Conservation (phyloP, 2,329 filamentous ascomycete species). For the Harringtonia aguacate region DNA sequence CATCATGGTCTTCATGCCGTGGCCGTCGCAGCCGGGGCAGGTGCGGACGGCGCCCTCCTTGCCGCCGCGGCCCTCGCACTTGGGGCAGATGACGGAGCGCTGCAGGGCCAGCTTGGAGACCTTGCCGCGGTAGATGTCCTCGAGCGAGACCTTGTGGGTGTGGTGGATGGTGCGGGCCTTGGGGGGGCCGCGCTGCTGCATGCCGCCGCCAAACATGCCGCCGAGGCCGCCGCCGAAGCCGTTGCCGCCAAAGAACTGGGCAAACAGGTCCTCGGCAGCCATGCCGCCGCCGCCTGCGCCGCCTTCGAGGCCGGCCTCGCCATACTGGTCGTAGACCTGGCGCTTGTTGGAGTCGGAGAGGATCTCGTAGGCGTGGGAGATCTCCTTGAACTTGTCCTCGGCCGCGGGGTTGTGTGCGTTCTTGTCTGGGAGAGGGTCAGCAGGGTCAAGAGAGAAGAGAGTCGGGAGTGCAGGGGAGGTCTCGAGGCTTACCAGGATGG, state of each 20-base stretch:
- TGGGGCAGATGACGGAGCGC: slow-evolving; percentile 92
- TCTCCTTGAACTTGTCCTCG: slow-evolving; percentile 96
- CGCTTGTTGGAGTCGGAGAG: slow-evolving; percentile 90
- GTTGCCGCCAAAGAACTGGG: slow-evolving; percentile 84
- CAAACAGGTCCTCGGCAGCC: slow-evolving; percentile 92
- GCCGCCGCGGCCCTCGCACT: slow-evolving; percentile 87
- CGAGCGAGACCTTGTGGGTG: slow-evolving; percentile 94
- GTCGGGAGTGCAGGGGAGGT: not conserved
- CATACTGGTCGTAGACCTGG: slow-evolving; percentile 90
- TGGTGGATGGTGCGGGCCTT: slow-evolving; percentile 96
- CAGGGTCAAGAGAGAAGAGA: not conserved
- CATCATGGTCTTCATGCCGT: slow-evolving; percentile 99
- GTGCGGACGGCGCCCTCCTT: slow-evolving; percentile 97
- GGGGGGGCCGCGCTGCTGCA: slow-evolving; percentile 67
- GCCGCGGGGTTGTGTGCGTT: slow-evolving; percentile 88
- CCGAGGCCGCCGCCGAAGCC: slow-evolving; percentile 64
- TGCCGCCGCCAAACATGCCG: slow-evolving; percentile 68
- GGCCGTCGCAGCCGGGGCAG: slow-evolving; percentile 81
- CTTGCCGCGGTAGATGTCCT: slow-evolving; percentile 97
- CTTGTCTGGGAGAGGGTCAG: slow-evolving; percentile 56
- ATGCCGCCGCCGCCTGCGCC: slow-evolving; percentile 72
- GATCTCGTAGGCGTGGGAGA: slow-evolving; percentile 91
- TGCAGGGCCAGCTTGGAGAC: slow-evolving; percentile 94
- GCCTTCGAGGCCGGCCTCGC: slow-evolving; percentile 90
- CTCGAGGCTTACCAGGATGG: slow-evolving; percentile 59